Evolutionary conservation across 2,329 filamentous ascomycete genomes (phyloP).

Genomic region (Aspergillus vadensis): DNA sequence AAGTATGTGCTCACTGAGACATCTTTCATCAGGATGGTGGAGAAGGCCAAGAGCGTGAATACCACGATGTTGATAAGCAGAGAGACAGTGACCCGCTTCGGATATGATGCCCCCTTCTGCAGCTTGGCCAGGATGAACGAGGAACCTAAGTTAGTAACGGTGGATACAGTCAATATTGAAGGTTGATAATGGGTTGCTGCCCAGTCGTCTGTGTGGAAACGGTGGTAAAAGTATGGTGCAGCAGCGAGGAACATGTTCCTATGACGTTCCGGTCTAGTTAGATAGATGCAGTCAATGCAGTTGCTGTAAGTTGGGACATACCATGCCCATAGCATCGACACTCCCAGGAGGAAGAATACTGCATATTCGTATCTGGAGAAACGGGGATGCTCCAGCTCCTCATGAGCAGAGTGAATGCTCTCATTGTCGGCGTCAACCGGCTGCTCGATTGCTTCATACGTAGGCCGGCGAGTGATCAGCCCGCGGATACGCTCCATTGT

Average conservation of each 20-base stretch:
- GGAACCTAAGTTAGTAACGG: slow-evolving; percentile 74
- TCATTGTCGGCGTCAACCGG: slow-evolving; percentile 32
- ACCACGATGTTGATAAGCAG: slow-evolving; percentile 75
- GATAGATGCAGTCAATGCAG: background rate
- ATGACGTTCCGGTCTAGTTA: slow-evolving; percentile 10
- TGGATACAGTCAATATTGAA: slow-evolving; percentile 83
- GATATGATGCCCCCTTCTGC: slow-evolving; percentile 82
- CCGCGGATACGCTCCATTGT: slow-evolving; percentile 40
- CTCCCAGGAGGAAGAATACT: slow-evolving; percentile 80
- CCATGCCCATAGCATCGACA: slow-evolving; percentile 98
- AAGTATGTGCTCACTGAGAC: slow-evolving; percentile 70
- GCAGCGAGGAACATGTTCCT: slow-evolving; percentile 99
- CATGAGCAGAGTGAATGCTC: slow-evolving; percentile 24
- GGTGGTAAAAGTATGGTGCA: slow-evolving; percentile 85
- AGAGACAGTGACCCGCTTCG: slow-evolving; percentile 77
- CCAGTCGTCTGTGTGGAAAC: slow-evolving; percentile 71
- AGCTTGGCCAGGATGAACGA: slow-evolving; percentile 77
- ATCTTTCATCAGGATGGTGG: slow-evolving; percentile 69
- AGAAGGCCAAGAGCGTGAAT: slow-evolving; percentile 77
- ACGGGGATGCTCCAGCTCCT: slow-evolving; percentile 16
- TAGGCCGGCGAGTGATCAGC: slow-evolving; percentile 31
- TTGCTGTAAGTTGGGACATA: slow-evolving; percentile 47
- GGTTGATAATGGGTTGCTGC: slow-evolving; percentile 84
- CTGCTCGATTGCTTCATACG: slow-evolving; percentile 36
- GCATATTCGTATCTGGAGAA: slow-evolving; percentile 88